Conservation (phyloP, 2,329 filamentous ascomycete genomes). For the Verticillium alfalfae region DNA sequence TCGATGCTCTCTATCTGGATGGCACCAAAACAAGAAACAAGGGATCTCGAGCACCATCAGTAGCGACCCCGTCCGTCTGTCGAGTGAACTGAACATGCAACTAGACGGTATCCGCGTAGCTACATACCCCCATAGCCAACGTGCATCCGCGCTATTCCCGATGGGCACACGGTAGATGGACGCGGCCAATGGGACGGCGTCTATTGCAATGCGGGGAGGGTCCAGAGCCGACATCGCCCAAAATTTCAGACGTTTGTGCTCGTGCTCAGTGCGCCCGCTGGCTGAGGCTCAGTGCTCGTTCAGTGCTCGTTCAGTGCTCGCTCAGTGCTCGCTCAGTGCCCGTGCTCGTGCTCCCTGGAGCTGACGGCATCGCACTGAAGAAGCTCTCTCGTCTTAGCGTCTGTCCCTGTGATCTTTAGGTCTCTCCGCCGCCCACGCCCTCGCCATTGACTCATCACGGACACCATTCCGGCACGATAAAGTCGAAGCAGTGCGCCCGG, state of each 20-base stretch:
- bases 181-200: conserved; percentile 18
- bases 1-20: no score
- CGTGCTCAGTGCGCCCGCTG: no score
- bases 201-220: conserved; percentile 17
- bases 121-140: no score
- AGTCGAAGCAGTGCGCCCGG: neutral
- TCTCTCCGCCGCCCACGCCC: conserved; percentile 2
- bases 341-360: neutral
- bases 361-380: neutral
- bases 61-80: no score
- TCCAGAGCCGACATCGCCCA: conserved; percentile 23
- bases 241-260: conserved; percentile 2
- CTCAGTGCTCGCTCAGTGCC: neutral
- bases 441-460: conserved; percentile 12
- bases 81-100: no score
- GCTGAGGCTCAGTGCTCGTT: no score
- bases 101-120: no score
- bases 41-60: no score
- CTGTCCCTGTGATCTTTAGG: conserved; percentile 21
- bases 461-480: conserved; percentile 3
- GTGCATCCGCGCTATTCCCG: neutral
- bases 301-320: no score
- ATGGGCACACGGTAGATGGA: neutral
- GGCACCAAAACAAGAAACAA: no score
- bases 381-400: conserved; percentile 17